These are phyloP conservation scores for Capsella rubella DNA, from an alignment of 441 rosid species.

Conservation along the genomic window DNA sequence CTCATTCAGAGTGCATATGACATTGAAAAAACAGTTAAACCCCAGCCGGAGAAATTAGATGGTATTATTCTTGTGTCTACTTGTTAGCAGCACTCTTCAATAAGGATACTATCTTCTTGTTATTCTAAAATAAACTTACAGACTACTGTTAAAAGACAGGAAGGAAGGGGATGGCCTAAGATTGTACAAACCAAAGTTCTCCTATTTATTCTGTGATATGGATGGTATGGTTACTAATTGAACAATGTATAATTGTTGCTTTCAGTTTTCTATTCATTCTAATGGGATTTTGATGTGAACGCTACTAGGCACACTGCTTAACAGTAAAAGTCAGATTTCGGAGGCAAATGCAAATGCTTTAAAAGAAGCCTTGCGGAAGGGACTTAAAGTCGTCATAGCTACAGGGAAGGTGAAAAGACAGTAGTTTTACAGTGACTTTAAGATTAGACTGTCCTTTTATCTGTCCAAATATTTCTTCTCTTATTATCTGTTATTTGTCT, in stretches of 20 bases:
- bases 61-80: conserved; percentile 54
- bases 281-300: conserved; percentile 38
- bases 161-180: conserved; percentile 83
- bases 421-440: conserved; percentile 8
- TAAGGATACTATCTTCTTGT: conserved; percentile 23
- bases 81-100: neutral
- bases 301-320: conserved; percentile 78
- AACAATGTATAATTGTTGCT: conserved; percentile 29
- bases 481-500: conserved; percentile 3
- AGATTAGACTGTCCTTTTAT: neutral
- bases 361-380: conserved; percentile 84
- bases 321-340: conserved; percentile 78
- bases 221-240: conserved; percentile 69
- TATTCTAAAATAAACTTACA: conserved; percentile 34
- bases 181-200: conserved; percentile 89
- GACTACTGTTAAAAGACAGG: conserved; percentile 73
- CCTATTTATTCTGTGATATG: conserved; percentile 95
- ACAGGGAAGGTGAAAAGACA: conserved; percentile 78
- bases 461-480: conserved; percentile 6
- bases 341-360: conserved; percentile 73
- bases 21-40: conserved; percentile 46
- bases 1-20: conserved; percentile 85
- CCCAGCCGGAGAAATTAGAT: conserved; percentile 53
- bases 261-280: conserved; percentile 35
- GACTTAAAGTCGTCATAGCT: conserved; percentile 88